A percentile compares a stretch with the other conserved stretches of the same genome.
phyloP scores from a whole-genome alignment of 2,329 filamentous ascomycete genomes.

The Colletotrichum tropicicola region DNA sequence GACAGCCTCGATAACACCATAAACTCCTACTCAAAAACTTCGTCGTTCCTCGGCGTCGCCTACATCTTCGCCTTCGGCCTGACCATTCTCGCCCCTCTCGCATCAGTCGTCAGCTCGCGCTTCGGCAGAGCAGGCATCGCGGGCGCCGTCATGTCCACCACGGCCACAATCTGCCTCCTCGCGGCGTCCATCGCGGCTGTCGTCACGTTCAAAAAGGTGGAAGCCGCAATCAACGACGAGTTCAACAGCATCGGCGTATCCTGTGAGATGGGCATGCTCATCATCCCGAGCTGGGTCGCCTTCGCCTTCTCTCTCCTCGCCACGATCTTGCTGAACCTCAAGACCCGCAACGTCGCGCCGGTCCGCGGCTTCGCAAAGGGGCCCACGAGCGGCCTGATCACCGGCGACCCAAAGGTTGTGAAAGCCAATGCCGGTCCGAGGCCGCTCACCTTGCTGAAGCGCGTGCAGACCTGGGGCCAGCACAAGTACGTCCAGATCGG shows the following conservation, averaged over 20 bases:
- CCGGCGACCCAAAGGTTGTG: background rate
- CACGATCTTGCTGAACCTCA: slow-evolving; percentile 25
- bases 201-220: slow-evolving; percentile 37
- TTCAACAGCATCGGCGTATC: slow-evolving; percentile 37
- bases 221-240: slow-evolving; percentile 36
- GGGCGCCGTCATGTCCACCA: slow-evolving; percentile 31
- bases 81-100: slow-evolving; percentile 33
- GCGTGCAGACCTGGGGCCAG: slow-evolving; percentile 32
- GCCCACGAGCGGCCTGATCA: slow-evolving; percentile 14
- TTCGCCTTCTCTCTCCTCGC: slow-evolving; percentile 34
- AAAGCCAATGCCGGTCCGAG: background rate
- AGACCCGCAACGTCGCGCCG: background rate
- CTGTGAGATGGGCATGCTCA: slow-evolving; percentile 33
- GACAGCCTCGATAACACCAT: slow-evolving; percentile 35
- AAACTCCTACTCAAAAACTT: slow-evolving; percentile 35
- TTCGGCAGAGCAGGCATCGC: slow-evolving; percentile 25
- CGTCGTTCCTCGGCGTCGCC: slow-evolving; percentile 38
- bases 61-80: slow-evolving; percentile 40
- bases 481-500: slow-evolving; percentile 44
- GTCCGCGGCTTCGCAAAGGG: background rate
- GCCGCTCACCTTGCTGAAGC: slow-evolving; percentile 29
- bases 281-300: slow-evolving; percentile 39
- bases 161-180: slow-evolving; percentile 38
- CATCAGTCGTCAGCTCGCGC: slow-evolving; percentile 32
- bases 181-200: slow-evolving; percentile 36